Percentiles rank a stretch among this genome's conserved stretches.
These are phyloP conservation scores for Nannochloropsis salina DNA, from an alignment of 108 stramenopile genomes.

Conservation along the genomic window DNA sequence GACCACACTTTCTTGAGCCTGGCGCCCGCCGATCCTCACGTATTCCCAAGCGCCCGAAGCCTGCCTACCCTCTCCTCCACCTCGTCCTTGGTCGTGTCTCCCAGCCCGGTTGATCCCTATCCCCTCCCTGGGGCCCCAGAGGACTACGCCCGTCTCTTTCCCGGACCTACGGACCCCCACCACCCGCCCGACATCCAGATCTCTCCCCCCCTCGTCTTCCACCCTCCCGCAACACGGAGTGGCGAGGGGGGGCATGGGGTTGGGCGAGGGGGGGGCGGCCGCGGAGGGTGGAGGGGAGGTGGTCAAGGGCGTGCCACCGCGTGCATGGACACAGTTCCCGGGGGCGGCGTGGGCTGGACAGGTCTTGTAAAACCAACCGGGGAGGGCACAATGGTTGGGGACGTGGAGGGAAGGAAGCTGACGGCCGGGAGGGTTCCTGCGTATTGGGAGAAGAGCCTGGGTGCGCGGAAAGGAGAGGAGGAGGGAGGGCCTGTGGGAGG, in stretches of 20 bases:
- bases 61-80: neutral
- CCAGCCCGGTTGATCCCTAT: neutral
- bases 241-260: neutral
- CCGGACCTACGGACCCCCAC: neutral
- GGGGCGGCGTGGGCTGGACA: too few species aligned
- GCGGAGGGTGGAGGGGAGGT: neutral
- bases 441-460: too few species aligned
- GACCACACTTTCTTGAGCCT: neutral
- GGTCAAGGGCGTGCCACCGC: neutral
- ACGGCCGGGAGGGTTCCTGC: too few species aligned
- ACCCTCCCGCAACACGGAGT: neutral
- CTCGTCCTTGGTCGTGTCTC: neutral
- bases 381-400: too few species aligned
- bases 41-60: neutral
- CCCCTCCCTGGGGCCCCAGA: neutral
- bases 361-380: too few species aligned
- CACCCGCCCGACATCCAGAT: neutral
- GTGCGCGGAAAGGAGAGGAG: too few species aligned
- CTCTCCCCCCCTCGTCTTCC: neutral
- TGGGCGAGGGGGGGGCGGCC: neutral
- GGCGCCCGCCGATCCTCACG: neutral
- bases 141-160: neutral
- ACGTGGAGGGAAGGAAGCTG: too few species aligned
- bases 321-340: too few species aligned
- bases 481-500: too few species aligned